Conservation (phyloP, 805 yeast genomes). For the Candida nemodendra region DNA sequence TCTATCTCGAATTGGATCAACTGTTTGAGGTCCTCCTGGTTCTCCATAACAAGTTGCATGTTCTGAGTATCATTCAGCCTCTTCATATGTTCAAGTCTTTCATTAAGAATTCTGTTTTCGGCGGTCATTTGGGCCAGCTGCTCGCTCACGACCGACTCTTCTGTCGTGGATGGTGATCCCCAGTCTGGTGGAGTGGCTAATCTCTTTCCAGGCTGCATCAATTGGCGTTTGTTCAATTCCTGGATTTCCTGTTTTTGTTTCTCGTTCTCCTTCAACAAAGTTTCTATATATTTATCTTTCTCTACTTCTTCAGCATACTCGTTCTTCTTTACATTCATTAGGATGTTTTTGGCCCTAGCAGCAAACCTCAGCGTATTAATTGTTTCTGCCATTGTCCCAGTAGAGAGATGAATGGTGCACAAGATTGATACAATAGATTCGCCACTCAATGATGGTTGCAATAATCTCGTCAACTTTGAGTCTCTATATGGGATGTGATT, state of each 20-base stretch:
- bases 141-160: slow-evolving; percentile 17
- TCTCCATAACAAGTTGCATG: slow-evolving; percentile 43
- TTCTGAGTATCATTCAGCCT: slow-evolving; percentile 51
- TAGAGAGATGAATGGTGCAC: slow-evolving; percentile 78
- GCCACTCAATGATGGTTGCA: slow-evolving; percentile 92
- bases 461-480: slow-evolving; percentile 81
- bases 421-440: slow-evolving; percentile 78
- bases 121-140: slow-evolving; percentile 46
- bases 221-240: slow-evolving; percentile 28
- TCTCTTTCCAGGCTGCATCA: slow-evolving; percentile 2
- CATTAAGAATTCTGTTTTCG: slow-evolving; percentile 64
- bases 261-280: slow-evolving; percentile 59
- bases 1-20: slow-evolving; percentile 45
- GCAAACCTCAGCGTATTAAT: slow-evolving; percentile 88
- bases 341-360: slow-evolving; percentile 85
- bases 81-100: slow-evolving; percentile 66
- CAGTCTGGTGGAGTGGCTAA: slow-evolving; percentile 3
- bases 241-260: slow-evolving; percentile 55
- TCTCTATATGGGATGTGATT: slow-evolving; percentile 88
- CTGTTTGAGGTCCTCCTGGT: slow-evolving; percentile 59
- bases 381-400: slow-evolving; percentile 68
- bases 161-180: background rate
- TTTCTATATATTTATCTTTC: slow-evolving; percentile 52
- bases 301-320: slow-evolving; percentile 37
- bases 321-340: slow-evolving; percentile 61